Evolutionary conservation across 805 yeast species (phyloP), one percentile per base, ranked within the genome.

Genomic region (Lachancea nothofagi): DNA sequence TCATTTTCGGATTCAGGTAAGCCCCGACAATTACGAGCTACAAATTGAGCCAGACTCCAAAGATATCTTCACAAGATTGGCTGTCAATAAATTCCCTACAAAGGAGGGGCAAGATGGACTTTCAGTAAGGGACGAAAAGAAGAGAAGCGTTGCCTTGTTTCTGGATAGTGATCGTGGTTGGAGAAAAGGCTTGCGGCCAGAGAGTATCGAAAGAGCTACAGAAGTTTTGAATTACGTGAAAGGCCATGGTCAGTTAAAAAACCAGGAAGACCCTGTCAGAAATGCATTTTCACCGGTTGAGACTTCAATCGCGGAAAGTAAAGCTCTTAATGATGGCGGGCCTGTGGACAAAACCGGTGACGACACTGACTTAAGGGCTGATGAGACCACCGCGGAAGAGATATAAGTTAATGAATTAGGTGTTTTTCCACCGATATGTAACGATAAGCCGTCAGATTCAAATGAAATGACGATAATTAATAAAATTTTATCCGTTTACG

Each of bases 1-100:
- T 24, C 81, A 78, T 19, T 66, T 90, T 61, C 78, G 78, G 53
- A 90, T 93, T 14, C 80, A 85, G 33, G 74, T 90, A 28, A 79
- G 89, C 54, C 77, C 78, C 51, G 82, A 81, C 51, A 77, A 88
- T 3, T 93, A 86, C 61, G 72, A 84, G 47, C 64, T 93, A 53
- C 79, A 83, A 55, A 88, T 90, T 57, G 95, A 86, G 55, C 72
- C 82, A 4, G 79, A 73, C 5, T 77, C 95, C 0, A 77, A 73
- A 47, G 98, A 93, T 64, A 81, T 80, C 47, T 87, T 83, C 52
- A 73, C 86, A 2, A 71, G 94, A 36, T 71, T 70, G 45, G 64
- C 79, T 1, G 66, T 76, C 13, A 78, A 69, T 44, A 65, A 57
- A 40, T 68, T 60, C 38, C 62, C 66, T 3, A 35, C 14, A 5